Percentiles rank a stretch among this genome's conserved stretches.
phyloP scores from a whole-genome alignment of 768 basidiomycete species.

The Mycena latifolia region DNA sequence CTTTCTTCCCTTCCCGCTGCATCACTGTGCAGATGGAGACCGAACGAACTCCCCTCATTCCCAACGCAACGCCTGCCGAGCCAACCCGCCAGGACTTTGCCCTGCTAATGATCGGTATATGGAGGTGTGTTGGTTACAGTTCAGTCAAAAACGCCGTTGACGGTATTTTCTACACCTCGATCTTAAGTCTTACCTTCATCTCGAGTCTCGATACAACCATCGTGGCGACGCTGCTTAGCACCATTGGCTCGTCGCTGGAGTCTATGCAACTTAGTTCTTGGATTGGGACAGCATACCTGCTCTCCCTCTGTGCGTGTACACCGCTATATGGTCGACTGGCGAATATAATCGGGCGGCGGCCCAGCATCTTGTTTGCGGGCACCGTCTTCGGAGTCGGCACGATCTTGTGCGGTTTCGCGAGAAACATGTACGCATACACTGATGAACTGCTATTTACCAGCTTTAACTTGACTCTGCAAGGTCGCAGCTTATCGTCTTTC shows the following conservation, averaged over 20 bases:
- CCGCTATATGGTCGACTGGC: conserved; percentile 73
- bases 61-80: conserved; percentile 21
- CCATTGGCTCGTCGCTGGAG: conserved; percentile 72
- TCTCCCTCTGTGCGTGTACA: conserved; percentile 77
- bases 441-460: not conserved
- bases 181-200: conserved; percentile 27
- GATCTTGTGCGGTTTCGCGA: conserved; percentile 71
- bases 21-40: too few relatives aligned
- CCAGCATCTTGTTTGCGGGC: conserved; percentile 70
- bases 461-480: not conserved
- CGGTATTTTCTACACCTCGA: not conserved
- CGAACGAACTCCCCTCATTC: conserved; percentile 27
- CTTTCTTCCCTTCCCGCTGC: too few relatives aligned
- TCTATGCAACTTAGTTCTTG: conserved; percentile 69
- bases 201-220: conserved; percentile 56
- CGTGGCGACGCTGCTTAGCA: conserved; percentile 71
- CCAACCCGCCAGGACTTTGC: conserved; percentile 22
- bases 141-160: not conserved
- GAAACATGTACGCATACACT: conserved; percentile 61
- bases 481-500: conserved; percentile 60
- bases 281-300: conserved; percentile 74
- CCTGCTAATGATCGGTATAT: conserved; percentile 28
- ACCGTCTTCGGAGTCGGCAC: conserved; percentile 75
- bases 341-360: conserved; percentile 70
- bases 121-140: conserved; percentile 26